A percentile compares a stretch with the other conserved stretches of the same genome.
phyloP scores from a whole-genome alignment of 108 stramenopile species.

The Chaetoceros muelleri region DNA sequence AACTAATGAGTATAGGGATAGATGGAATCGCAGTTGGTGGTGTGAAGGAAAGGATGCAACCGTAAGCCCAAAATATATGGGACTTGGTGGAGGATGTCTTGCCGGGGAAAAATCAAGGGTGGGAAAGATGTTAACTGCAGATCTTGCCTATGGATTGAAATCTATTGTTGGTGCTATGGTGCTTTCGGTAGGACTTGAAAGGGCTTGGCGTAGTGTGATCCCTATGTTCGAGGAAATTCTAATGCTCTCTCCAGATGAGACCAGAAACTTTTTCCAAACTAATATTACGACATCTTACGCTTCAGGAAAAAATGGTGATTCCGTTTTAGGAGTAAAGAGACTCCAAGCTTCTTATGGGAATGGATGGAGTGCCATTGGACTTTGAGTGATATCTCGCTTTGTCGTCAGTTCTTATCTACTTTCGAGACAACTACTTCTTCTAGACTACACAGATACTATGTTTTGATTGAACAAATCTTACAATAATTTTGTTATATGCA shows the following conservation, averaged over 20 bases:
- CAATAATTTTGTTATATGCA: no score
- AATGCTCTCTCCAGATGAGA: conserved; percentile 33
- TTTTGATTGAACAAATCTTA: no score
- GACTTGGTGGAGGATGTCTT: conserved; percentile 43
- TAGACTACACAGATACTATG: no score
- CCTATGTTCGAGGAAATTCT: conserved; percentile 36
- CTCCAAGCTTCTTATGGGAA: neutral
- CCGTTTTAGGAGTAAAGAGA: neutral
- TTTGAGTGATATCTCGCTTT: no score
- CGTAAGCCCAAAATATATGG: conserved; percentile 21
- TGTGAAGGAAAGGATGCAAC: conserved; percentile 13
- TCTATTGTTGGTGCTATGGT: conserved; percentile 40
- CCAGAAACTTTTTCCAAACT: conserved; percentile 5
- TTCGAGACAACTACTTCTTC: no score
- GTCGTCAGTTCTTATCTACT: no score
- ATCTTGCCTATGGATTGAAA: conserved; percentile 42
- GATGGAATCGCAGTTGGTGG: conserved; percentile 28
- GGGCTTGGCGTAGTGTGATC: conserved; percentile 23
- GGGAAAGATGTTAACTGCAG: conserved; percentile 18
- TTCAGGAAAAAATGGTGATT: neutral
- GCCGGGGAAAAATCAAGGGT: conserved; percentile 21
- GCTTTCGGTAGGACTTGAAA: conserved; percentile 31
- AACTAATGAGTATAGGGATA: neutral
- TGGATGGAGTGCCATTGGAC: conserved; percentile 1
- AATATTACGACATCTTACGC: conserved; percentile 5